A percentile compares a stretch with the other conserved stretches of the same genome.
phyloP scores from a whole-genome alignment of 2,329 filamentous ascomycete species.

The Epichloe coenophiala region DNA sequence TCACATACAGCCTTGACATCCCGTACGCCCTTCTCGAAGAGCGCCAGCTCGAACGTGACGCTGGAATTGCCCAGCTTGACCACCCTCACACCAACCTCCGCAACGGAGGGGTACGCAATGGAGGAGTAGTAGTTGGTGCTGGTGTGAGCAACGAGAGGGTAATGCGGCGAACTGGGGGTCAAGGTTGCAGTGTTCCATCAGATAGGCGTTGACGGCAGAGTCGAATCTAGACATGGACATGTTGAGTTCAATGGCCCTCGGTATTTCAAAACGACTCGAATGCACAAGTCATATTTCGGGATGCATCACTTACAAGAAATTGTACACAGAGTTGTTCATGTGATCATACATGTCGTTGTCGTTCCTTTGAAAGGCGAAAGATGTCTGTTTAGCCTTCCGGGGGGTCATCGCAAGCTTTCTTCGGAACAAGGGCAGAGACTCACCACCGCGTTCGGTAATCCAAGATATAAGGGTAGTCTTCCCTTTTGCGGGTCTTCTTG shows the following conservation, averaged over 20 bases:
- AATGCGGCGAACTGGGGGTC: constrained; percentile 50
- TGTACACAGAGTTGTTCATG: constrained; percentile 83
- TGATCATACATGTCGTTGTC: constrained; percentile 95
- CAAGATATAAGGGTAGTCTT: constrained; percentile 64
- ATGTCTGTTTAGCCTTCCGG: not conserved
- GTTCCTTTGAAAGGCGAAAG: constrained; percentile 40
- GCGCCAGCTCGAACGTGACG: constrained; percentile 77
- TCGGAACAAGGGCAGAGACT: constrained; percentile 9
- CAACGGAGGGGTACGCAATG: constrained; percentile 66
- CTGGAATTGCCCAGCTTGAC: constrained; percentile 75
- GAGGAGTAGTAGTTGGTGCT: constrained; percentile 77
- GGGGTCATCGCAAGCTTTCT: not conserved
- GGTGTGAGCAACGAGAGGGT: constrained; percentile 74
- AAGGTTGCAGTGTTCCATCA: constrained; percentile 68
- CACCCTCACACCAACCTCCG: constrained; percentile 72
- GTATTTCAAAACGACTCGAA: too few relatives aligned
- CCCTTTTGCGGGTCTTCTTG: constrained; percentile 46
- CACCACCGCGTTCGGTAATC: constrained; percentile 84
- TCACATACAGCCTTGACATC: constrained; percentile 72
- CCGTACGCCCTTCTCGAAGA: constrained; percentile 65
- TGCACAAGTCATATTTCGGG: not conserved
- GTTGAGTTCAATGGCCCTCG: not conserved
- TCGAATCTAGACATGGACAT: constrained; percentile 47
- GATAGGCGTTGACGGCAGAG: constrained; percentile 77
- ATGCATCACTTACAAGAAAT: constrained; percentile 44